Conservation (phyloP, 2,329 filamentous ascomycete genomes). For the Hypomyces rosellus region DNA sequence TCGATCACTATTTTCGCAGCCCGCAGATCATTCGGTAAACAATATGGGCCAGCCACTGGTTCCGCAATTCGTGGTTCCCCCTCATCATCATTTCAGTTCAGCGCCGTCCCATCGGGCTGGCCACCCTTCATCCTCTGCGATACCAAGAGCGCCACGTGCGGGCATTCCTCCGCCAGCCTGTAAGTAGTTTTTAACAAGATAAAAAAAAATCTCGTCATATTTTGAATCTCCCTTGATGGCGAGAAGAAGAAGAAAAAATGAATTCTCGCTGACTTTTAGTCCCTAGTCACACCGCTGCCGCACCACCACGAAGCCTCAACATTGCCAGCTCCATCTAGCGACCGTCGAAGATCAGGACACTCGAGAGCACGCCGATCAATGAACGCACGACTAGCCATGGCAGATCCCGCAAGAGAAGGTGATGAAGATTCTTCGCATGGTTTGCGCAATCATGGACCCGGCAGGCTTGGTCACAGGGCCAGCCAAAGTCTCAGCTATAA, state of each 20-base stretch:
- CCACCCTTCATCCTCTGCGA: not conserved
- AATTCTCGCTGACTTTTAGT: not conserved
- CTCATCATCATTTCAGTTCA: constrained; percentile 11
- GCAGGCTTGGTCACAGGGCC: constrained; percentile 1
- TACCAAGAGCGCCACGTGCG: not conserved
- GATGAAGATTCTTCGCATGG: constrained; percentile 13
- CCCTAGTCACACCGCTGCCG: not conserved
- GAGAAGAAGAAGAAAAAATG: not conserved
- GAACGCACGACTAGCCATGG: constrained; percentile 16
- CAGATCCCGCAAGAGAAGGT: constrained; percentile 19
- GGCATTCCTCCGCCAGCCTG: not conserved
- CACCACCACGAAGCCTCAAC: not conserved
- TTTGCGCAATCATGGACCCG: not conserved
- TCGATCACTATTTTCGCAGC: constrained; percentile 14
- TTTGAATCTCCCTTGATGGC: not conserved
- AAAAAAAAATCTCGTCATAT: too few species aligned
- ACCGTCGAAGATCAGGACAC: constrained; percentile 21
- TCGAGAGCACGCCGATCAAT: constrained; percentile 22
- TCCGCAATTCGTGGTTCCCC: constrained; percentile 12
- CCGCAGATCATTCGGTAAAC: constrained; percentile 15
- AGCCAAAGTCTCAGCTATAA: not conserved
- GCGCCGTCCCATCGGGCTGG: constrained; percentile 5
- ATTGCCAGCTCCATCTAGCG: constrained; percentile 15
- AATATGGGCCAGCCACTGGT: constrained; percentile 14
- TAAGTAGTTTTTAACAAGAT: not conserved